These are phyloP conservation scores for Laguncularia racemosa DNA, from an alignment of 345 rosid species.

Conservation along the genomic window DNA sequence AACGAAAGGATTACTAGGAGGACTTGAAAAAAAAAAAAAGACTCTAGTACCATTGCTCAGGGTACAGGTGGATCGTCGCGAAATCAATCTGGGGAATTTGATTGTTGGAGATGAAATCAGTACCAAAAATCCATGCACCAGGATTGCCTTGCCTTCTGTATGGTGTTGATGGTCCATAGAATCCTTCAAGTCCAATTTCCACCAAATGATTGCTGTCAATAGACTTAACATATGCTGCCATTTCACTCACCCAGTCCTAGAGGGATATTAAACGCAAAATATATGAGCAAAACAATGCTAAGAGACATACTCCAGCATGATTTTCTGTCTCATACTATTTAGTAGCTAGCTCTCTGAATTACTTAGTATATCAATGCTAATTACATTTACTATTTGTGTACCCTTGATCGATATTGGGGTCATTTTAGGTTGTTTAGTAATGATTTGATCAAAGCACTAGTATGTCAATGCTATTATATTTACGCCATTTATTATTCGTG, in stretches of 20 bases:
- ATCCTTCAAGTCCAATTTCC: constrained; percentile 81
- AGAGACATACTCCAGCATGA: not conserved
- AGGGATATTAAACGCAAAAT: too few species aligned
- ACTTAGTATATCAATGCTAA: too few species aligned
- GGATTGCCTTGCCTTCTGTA: constrained; percentile 44
- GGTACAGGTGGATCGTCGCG: constrained; percentile 65
- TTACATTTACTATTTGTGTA: too few species aligned
- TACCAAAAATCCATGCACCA: constrained; percentile 19
- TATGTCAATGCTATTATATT: too few species aligned
- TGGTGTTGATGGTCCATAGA: constrained; percentile 51
- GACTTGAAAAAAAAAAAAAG: too few species aligned
- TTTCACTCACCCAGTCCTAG: constrained; percentile 60
- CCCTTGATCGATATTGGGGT: too few species aligned
- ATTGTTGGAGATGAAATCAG: constrained; percentile 71
- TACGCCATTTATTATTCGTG: too few species aligned
- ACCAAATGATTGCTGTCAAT: constrained; percentile 55
- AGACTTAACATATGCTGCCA: constrained; percentile 59
- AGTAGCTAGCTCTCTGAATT: too few species aligned
- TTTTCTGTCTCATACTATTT: constrained; percentile 11
- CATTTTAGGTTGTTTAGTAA: too few species aligned
- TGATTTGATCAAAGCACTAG: too few species aligned
- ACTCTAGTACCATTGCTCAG: constrained; percentile 54
- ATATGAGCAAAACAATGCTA: too few species aligned
- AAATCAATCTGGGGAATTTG: constrained; percentile 62
- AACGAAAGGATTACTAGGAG: constrained; percentile 3